Evolutionary conservation across 257 asterid species (phyloP), one percentile per base, ranked within the genome.

Genomic region (Forsythia viridissima): DNA sequence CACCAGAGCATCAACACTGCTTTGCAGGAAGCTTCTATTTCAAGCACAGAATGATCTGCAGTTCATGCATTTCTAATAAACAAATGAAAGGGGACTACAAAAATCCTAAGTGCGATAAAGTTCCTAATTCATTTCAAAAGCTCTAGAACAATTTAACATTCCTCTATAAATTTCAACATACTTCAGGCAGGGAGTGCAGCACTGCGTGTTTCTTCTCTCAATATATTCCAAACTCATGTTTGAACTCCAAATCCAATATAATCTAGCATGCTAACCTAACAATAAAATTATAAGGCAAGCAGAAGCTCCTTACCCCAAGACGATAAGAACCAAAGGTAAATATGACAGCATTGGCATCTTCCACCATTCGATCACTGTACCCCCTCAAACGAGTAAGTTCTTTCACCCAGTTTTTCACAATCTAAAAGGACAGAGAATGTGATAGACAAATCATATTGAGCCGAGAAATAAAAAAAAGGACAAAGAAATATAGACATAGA

Each of bases 251-350:
- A 71, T 38, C 63, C 74, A 18, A 70, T 0, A 61, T 43, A 5
- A 38, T 3, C 52, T 24, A 41, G 59, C 9, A 36, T 48, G 52
- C 52, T 40, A 55, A 41, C n/a, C 24, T 16, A 8, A 59, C 15
- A 36, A 37, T 55, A 39, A 68, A 63, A 36, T 40, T 52, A 52
- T 43, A 69, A 24, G 13, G 36, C 20, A 76, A 51, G 70, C 13
- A 69, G 57, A 80, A 76, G 77, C 30, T 74, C 46, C 90, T 88
- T 86, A 96, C 99, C 81, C 99, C 99, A 37, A 96, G 96, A 42
- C 96, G 89, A 81, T 96, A 92, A 82, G 99, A 96, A 81, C 99
- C 99, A 84, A 96, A 96, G 12, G 99, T 96, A 43, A 91, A 85
- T 74, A 96, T 87, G 43, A 87, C 88, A 13, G 98, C 97, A 84